Percentiles rank a stretch among this genome's conserved stretches.
These are phyloP conservation scores for Sodiomyces alkalinus DNA, from an alignment of 2,329 filamentous ascomycete genomes.

Conservation along the genomic window DNA sequence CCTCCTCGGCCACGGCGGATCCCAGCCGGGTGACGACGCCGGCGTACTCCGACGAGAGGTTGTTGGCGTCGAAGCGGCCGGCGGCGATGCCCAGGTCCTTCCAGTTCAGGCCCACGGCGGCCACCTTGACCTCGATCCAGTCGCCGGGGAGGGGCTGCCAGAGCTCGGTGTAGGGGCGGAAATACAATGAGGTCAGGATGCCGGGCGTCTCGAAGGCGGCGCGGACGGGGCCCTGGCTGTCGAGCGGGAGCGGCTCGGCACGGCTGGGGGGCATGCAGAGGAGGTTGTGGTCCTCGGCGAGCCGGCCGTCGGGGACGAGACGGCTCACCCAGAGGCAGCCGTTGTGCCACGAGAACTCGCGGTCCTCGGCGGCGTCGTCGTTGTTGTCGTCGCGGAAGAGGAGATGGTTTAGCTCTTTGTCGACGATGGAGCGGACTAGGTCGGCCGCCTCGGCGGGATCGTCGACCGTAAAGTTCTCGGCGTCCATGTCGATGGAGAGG, in stretches of 20 bases:
- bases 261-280: constrained; percentile 23
- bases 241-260: constrained; percentile 24
- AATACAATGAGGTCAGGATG: constrained; percentile 22
- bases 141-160: constrained; percentile 6
- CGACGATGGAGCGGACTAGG: too few species aligned
- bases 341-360: constrained; percentile 11
- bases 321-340: too few species aligned
- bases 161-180: constrained; percentile 21
- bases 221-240: constrained; percentile 22
- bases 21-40: constrained; percentile 16
- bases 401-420: too few species aligned
- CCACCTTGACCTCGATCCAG: constrained; percentile 12
- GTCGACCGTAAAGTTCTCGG: too few species aligned
- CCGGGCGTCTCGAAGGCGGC: constrained; percentile 23
- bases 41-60: constrained; percentile 15
- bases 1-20: constrained; percentile 9
- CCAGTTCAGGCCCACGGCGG: constrained; percentile 8
- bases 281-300: constrained; percentile 9
- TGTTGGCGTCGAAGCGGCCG: constrained; percentile 7
- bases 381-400: constrained; percentile 6
- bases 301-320: too few species aligned
- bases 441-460: too few species aligned
- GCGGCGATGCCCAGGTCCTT: constrained; percentile 8
- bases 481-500: too few species aligned
- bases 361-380: constrained; percentile 7